Evolutionary conservation across 805 yeast genomes (phyloP), one percentile per base, ranked within the genome.

Genomic region (Vanderwaltozyma verrucispora): DNA sequence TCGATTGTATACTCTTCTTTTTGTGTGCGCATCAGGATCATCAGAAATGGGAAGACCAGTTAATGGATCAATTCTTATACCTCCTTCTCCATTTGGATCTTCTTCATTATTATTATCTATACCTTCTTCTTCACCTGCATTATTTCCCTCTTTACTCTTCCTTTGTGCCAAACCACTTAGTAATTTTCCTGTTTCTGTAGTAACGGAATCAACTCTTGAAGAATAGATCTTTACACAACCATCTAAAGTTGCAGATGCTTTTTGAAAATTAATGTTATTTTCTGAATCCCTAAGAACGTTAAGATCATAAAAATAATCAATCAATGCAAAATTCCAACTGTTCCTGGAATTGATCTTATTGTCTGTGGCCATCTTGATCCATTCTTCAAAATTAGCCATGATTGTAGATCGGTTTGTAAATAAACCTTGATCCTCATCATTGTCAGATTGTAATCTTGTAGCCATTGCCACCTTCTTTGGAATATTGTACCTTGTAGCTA

Each of bases 181-280:
- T 39, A 89, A 65, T 49, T 77, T 76, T 2, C 95, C 94, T 0
- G 96, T 87, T 50, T 88, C 96, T 8, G 81, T 78, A 5, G 88
- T 94, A 0, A 86, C 94, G 0, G 95, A 81, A 51, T 88, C 96
- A 17, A 89, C 87, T 49, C 97, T 72, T 13, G 94, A 82, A 11
- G 88, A 75, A 55, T 89, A 89, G 37, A 89, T 85, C 62, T 87
- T 87, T 25, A 88, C 89, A 65, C 96, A 88, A 0, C 96, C 96
- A 51, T 88, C 96, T 17, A 89, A 64, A 1, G 96, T 85, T 3
- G 94, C 86, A 1, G 92, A 77, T 0, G 96, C 97, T 47, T 79
- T 75, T 56, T 85, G 95, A 57, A 89, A 88, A 56, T 87, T 86
- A 50, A 88, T 83, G 24, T 76, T 69, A 29, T 76, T 71, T 39